These are phyloP conservation scores for Metschnikowia henanensis DNA, from an alignment of 805 yeast genomes.

Conservation along the genomic window DNA sequence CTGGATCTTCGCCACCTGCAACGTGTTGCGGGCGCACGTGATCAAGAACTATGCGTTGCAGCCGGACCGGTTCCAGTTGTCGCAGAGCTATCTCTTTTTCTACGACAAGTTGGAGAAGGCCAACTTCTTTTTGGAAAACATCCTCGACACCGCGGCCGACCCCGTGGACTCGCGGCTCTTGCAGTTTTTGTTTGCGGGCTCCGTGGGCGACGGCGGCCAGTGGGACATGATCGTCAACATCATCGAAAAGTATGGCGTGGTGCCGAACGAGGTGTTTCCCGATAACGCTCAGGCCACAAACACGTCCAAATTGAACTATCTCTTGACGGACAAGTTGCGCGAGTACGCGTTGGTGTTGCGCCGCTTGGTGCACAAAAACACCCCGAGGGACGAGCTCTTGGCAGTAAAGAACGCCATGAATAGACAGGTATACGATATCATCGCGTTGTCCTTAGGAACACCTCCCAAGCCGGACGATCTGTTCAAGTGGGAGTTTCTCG, in stretches of 20 bases:
- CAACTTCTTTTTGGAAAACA: conserved; percentile 75
- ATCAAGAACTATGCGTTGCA: conserved; percentile 58
- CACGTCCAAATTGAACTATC: conserved; percentile 54
- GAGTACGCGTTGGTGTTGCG: conserved; percentile 77
- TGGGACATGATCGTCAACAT: conserved; percentile 80
- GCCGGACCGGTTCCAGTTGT: conserved; percentile 59
- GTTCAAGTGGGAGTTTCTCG: conserved; percentile 73
- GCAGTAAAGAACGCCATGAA: conserved; percentile 44
- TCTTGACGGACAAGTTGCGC: conserved; percentile 68
- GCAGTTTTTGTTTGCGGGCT: conserved; percentile 61
- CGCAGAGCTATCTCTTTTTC: conserved; percentile 79
- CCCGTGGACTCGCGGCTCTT: conserved; percentile 70
- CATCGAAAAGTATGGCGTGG: conserved; percentile 76
- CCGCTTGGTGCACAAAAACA: conserved; percentile 42
- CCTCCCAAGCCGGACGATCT: conserved; percentile 74
- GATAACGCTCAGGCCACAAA: conserved; percentile 62
- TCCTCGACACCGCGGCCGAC: conserved; percentile 65
- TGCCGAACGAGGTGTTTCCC: conserved; percentile 73
- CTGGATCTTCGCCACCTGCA: conserved; percentile 86
- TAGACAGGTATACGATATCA: conserved; percentile 61
- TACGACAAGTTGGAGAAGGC: conserved; percentile 87
- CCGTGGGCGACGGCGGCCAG: conserved; percentile 85
- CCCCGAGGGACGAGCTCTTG: conserved; percentile 37
- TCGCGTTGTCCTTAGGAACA: conserved; percentile 69
- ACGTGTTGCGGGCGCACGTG: conserved; percentile 64